Base-by-base conservation (phyloP, 164 flowering plant species). In the Hamamelis virginiana region DNA sequence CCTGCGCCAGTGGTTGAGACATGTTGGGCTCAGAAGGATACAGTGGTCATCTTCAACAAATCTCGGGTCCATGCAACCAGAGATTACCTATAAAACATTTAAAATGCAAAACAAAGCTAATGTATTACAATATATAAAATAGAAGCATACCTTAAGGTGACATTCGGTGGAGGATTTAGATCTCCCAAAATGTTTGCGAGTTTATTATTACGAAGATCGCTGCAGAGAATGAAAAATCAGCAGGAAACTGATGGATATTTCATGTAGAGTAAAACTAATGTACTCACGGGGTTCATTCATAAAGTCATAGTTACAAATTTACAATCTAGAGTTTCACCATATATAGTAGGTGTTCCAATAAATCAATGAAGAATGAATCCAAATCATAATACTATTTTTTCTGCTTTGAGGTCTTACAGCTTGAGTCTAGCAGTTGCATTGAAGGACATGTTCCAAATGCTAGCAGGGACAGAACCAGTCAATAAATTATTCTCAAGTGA, bases 191-290 rank as follows among this genome's bases (percentile, higher is more conserved):
- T 73, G 72, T 65, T 74, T 65, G 92, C 87, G 59, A 93, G 76
- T 3, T 46, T 66, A 75, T 93, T 93, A 69, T 90, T 83, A 77
- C 72, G 84, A 41, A 93, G 80, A 82, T 93, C 89, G 72, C 98
- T 91, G 91, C 83, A 82, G 59, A 62, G 5, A 59, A 16, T 21
- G 52, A 33, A 33, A 59, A 50, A 46, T 22, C 44, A 71, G 65
- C 5, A 25, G 55, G 26, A 33, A 8, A 41, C 21, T 60, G 18
- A 28, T n/a, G n/a, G n/a, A n/a, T 33, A 60, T 15, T 60, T 33
- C 22, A 60, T 11, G 18, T 60, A 59, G 22, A 60, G 45, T 22
- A 45, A 28, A 13, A n/a, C 18, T 3, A 19, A 5, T 22, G 1
- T 15, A 59, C 22, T 9, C 8, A 8, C 33, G 21, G 44, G 18